Evolutionary conservation across 257 asterid species (phyloP).

Genomic region (Linaria vulgaris): DNA sequence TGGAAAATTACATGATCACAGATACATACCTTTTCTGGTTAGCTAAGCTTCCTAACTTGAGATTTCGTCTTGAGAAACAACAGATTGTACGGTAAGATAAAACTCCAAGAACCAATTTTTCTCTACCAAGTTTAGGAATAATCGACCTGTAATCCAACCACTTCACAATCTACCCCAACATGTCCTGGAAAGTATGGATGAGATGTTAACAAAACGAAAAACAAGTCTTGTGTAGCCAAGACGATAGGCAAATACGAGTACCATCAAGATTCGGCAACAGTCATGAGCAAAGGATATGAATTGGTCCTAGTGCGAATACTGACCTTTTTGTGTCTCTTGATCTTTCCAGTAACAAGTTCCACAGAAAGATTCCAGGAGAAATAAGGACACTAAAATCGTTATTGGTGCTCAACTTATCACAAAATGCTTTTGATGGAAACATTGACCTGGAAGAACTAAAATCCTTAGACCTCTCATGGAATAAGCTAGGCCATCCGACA

Average conservation of each 20-base stretch:
- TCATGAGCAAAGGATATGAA: slow-evolving; percentile 30
- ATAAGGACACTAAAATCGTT: slow-evolving; percentile 28
- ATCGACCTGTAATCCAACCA: slow-evolving; percentile 29
- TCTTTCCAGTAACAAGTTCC: slow-evolving; percentile 33
- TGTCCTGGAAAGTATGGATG: slow-evolving; percentile 26
- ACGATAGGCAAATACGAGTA: slow-evolving; percentile 31
- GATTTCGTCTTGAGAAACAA: slow-evolving; percentile 31
- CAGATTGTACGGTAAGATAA: slow-evolving; percentile 27
- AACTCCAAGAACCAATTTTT: slow-evolving; percentile 22
- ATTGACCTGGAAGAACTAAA: slow-evolving; percentile 29
- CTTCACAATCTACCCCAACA: slow-evolving; percentile 23
- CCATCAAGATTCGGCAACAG: slow-evolving; percentile 32
- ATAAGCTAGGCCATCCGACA: slow-evolving; percentile 23
- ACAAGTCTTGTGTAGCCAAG: slow-evolving; percentile 24
- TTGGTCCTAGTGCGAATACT: slow-evolving; percentile 31
- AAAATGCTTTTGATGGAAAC: slow-evolving; percentile 24
- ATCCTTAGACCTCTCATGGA: slow-evolving; percentile 30
- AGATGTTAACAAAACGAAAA: slow-evolving; percentile 25
- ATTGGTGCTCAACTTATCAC: slow-evolving; percentile 28
- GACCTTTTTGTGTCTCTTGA: slow-evolving; percentile 32
- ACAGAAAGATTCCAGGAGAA: slow-evolving; percentile 26
- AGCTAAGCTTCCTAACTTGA: slow-evolving; percentile 28
- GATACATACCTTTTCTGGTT: slow-evolving; percentile 31
- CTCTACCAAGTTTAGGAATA: slow-evolving; percentile 28
- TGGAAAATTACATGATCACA: slow-evolving; percentile 29